These are phyloP conservation scores for Phytophthora pini DNA, from an alignment of 352 stramenopile genomes.

Conservation along the genomic window DNA sequence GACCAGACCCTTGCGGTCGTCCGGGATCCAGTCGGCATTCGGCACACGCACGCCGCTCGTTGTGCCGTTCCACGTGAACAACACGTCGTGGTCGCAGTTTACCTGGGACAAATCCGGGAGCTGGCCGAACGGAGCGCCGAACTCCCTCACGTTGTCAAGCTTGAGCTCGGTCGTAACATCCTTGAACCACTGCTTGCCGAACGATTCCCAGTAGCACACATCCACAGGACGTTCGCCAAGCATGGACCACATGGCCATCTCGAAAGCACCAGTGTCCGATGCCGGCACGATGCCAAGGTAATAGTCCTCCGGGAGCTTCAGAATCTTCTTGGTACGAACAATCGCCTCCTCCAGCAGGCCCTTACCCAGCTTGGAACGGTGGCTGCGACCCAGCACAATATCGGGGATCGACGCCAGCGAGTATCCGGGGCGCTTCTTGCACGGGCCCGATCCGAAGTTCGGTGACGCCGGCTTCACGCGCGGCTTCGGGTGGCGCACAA, in stretches of 20 bases:
- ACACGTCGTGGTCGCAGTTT: conserved; percentile 96
- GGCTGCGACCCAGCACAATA: conserved; percentile 93
- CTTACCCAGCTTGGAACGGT: conserved; percentile 98
- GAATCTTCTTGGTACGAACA: conserved; percentile 94
- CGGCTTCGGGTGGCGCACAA: conserved; percentile 74
- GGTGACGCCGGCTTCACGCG: conserved; percentile 82
- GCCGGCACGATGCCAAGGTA: conserved; percentile 97
- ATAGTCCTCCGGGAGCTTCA: conserved; percentile 96
- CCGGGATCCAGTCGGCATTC: conserved; percentile 96
- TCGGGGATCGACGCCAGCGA: conserved; percentile 88
- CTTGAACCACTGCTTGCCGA: conserved; percentile 97
- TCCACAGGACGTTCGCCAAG: conserved; percentile 94
- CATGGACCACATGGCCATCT: conserved; percentile 99
- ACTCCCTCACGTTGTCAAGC: conserved; percentile 94
- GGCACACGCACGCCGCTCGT: conserved; percentile 97
- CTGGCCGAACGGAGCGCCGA: conserved; percentile 96
- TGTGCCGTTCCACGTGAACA: conserved; percentile 99
- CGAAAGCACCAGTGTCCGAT: conserved; percentile 98
- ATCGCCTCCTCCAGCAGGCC: conserved; percentile 95
- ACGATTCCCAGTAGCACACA: conserved; percentile 97
- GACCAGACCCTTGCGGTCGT: conserved; percentile 95
- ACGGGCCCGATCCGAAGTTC: conserved; percentile 98
- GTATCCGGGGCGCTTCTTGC: conserved; percentile 99
- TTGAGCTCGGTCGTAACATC: conserved; percentile 96
- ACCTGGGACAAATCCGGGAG: conserved; percentile 94